Evolutionary conservation across 2,329 filamentous ascomycete species (phyloP).

Genomic region (Drechslerella coelobrocha): DNA sequence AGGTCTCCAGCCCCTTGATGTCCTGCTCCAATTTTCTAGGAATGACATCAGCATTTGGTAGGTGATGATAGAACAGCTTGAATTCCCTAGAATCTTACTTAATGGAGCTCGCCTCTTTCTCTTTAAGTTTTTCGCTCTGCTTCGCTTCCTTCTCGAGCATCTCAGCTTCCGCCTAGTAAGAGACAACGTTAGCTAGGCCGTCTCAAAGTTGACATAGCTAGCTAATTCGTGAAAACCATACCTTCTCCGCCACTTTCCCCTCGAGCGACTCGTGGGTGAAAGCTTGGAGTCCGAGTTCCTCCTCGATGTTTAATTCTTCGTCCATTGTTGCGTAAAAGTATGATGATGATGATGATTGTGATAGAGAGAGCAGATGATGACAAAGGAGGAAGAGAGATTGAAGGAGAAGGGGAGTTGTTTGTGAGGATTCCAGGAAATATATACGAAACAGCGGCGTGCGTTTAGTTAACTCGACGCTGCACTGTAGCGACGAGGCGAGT

Average conservation of each 20-base stretch:
- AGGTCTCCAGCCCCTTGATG: constrained; percentile 5
- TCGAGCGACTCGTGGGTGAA: constrained; percentile 45
- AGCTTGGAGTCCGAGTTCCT: constrained; percentile 43
- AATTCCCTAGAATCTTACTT: not conserved
- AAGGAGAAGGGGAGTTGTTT: too few species aligned
- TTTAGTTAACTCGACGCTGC: not conserved
- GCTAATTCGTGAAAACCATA: constrained; percentile 1
- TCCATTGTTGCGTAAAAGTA: constrained; percentile 16
- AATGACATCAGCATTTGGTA: not conserved
- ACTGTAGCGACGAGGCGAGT: not conserved
- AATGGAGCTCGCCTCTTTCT: constrained; percentile 25
- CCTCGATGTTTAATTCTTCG: constrained; percentile 31
- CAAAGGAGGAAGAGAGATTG: not conserved
- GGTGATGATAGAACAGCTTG: not conserved
- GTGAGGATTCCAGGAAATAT: too few species aligned
- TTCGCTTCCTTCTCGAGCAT: constrained; percentile 37
- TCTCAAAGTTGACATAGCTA: not conserved
- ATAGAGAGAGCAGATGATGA: not conserved
- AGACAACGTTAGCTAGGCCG: not conserved
- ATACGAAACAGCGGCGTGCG: not conserved
- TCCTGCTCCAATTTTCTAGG: constrained; percentile 26
- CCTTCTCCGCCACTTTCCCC: constrained; percentile 31
- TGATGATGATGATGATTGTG: not conserved
- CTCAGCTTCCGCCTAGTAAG: constrained; percentile 27
- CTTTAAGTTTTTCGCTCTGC: constrained; percentile 21